Evolutionary conservation across 2,329 filamentous ascomycete species (phyloP).

Genomic region (Calonectria pteridis): DNA sequence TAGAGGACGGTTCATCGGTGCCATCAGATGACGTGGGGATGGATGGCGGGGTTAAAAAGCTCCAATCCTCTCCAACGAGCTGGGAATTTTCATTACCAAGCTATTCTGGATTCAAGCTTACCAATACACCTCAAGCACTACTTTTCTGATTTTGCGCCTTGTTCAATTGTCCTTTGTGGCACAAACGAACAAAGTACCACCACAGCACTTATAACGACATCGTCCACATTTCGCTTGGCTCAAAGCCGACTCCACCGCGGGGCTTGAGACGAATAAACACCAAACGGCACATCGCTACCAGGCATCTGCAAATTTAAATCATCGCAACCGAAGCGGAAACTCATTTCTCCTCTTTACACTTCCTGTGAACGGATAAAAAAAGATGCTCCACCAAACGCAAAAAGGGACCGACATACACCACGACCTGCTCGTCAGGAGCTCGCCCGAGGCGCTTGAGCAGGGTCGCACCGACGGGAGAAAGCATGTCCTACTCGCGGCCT

Average conservation of each 20-base stretch:
- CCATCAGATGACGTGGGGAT: constrained; percentile 41
- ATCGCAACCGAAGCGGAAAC: background rate
- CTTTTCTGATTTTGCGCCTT: background rate
- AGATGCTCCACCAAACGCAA: constrained; percentile 41
- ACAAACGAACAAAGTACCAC: background rate
- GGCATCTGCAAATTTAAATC: background rate
- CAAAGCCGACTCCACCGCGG: constrained; percentile 13
- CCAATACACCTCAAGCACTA: background rate
- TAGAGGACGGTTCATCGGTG: constrained; percentile 23
- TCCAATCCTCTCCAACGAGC: background rate
- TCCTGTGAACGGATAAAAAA: background rate
- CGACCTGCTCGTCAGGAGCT: constrained; percentile 38
- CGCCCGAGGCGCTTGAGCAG: constrained; percentile 49
- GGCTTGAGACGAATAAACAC: background rate
- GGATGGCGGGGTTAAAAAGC: constrained; percentile 38
- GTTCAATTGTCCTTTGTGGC: background rate
- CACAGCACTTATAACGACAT: background rate
- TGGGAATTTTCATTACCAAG: constrained; percentile 20
- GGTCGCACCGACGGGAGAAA: constrained; percentile 54
- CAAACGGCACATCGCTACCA: background rate
- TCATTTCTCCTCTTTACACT: background rate
- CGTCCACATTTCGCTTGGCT: constrained; percentile 2
- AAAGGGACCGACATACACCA: constrained; percentile 41
- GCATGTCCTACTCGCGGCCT: constrained; percentile 58
- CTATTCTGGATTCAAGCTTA: constrained; percentile 3